A percentile compares a stretch with the other conserved stretches of the same genome.
These are phyloP conservation scores for Pisolithus marmoratus DNA, from an alignment of 768 basidiomycete species.

Conservation along the genomic window DNA sequence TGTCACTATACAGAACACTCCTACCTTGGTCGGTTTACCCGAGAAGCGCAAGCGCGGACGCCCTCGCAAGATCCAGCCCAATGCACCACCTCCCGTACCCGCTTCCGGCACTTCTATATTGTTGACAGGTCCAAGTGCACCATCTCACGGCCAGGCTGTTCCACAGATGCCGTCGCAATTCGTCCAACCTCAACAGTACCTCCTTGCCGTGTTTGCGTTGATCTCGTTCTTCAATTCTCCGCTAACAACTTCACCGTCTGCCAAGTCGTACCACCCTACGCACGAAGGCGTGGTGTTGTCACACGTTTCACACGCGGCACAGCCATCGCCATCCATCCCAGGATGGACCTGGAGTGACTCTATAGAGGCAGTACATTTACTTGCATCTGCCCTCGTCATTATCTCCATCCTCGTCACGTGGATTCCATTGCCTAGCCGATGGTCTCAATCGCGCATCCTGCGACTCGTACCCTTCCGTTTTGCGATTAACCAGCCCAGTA, in stretches of 20 bases:
- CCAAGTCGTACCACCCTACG: conserved; percentile 33
- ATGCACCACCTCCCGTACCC: conserved; percentile 32
- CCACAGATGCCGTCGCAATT: conserved; percentile 10
- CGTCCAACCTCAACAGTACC: conserved; percentile 49
- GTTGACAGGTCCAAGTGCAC: conserved; percentile 10
- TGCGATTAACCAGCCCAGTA: conserved; percentile 4
- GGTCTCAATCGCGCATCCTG: conserved; percentile 18
- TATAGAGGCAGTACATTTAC: conserved; percentile 59
- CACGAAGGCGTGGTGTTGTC: conserved; percentile 58
- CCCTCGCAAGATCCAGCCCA: conserved; percentile 64
- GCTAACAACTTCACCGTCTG: conserved; percentile 39
- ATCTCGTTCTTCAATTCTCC: conserved; percentile 85
- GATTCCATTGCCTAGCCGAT: conserved; percentile 28
- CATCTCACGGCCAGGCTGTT: conserved; percentile 9
- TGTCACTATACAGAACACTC: conserved; percentile 13
- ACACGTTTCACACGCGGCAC: conserved; percentile 23
- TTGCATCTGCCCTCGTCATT: conserved; percentile 60
- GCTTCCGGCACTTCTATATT: conserved; percentile 16
- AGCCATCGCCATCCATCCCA: conserved; percentile 8
- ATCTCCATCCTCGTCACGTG: conserved; percentile 48
- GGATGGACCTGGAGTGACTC: conserved; percentile 46
- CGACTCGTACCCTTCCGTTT: conserved; percentile 22
- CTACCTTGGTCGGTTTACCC: conserved; percentile 34
- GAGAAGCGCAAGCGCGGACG: conserved; percentile 84
- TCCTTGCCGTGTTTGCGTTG: conserved; percentile 76